A percentile compares a stretch with the other conserved stretches of the same genome.
Evolutionary conservation across 495 filamentous ascomycete species (phyloP).

Genomic region (Neurospora cerealis): DNA sequence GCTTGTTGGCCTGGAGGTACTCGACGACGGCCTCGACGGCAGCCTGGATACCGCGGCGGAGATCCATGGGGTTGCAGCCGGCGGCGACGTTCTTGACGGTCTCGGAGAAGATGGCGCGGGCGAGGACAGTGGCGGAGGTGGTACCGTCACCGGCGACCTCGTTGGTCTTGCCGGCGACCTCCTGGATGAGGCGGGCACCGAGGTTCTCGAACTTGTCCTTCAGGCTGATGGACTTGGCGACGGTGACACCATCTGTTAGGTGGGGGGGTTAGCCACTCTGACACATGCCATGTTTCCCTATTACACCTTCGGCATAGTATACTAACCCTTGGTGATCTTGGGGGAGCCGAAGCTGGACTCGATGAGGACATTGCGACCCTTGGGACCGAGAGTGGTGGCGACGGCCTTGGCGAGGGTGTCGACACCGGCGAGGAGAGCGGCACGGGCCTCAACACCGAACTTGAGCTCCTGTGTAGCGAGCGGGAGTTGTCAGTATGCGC

Average conservation of each 20-base stretch:
- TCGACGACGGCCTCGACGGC: constrained; percentile 90
- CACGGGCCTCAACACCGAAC: constrained; percentile 92
- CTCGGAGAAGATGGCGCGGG: constrained; percentile 98
- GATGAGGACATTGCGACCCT: constrained; percentile 96
- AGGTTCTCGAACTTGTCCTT: constrained; percentile 99
- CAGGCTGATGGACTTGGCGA: constrained; percentile 82
- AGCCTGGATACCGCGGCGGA: constrained; percentile 90
- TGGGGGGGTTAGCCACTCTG: constrained; percentile 3
- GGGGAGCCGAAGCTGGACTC: constrained; percentile 96
- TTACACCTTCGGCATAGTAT: not conserved
- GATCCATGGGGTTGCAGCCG: constrained; percentile 99
- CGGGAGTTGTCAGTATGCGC: constrained; percentile 1
- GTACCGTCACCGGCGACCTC: constrained; percentile 98
- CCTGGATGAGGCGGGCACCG: constrained; percentile 89
- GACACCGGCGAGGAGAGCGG: constrained; percentile 82
- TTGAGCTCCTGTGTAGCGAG: constrained; percentile 66
- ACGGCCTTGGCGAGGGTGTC: constrained; percentile 96
- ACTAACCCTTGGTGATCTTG: constrained; percentile 96
- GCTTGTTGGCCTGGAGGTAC: constrained; percentile 87
- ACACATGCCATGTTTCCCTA: too few species aligned
- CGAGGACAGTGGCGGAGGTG: constrained; percentile 93
- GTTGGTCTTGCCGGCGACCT: constrained; percentile 98
- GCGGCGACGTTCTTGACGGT: constrained; percentile 99
- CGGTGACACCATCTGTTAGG: constrained; percentile 76
- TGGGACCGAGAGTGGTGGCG: constrained; percentile 91